Percentiles rank a stretch among this genome's conserved stretches.
phyloP scores from a whole-genome alignment of 495 filamentous ascomycete species.

The Aspergillus baeticus region DNA sequence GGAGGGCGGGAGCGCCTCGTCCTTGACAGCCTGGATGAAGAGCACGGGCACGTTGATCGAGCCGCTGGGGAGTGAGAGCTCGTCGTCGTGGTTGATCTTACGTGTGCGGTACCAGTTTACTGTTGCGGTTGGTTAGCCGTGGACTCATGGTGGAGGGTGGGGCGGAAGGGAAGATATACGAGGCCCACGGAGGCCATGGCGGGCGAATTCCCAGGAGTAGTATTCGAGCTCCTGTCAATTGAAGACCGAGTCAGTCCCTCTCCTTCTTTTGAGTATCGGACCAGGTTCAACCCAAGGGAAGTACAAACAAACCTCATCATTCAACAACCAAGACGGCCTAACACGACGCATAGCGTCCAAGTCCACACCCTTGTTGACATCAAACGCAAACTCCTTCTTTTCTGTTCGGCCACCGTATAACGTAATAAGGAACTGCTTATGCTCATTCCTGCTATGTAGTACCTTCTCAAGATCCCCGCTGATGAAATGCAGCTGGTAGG shows the following conservation, averaged over 20 bases:
- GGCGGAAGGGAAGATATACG: conserved; percentile 41
- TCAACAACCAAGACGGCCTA: conserved; percentile 53
- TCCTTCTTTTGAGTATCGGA: no score
- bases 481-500: conserved; percentile 78
- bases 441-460: conserved; percentile 53
- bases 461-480: conserved; percentile 62
- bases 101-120: conserved; percentile 81
- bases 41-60: conserved; percentile 67
- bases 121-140: conserved; percentile 19
- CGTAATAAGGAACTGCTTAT: conserved; percentile 65
- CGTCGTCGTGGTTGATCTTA: conserved; percentile 73
- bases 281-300: background rate
- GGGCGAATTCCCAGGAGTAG: conserved; percentile 67
- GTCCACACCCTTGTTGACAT: conserved; percentile 54
- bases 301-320: conserved; percentile 49
- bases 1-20: conserved; percentile 63
- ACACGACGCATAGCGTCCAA: conserved; percentile 51
- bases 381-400: conserved; percentile 54
- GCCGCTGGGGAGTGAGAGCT: conserved; percentile 49
- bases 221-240: conserved; percentile 65
- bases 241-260: background rate
- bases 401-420: conserved; percentile 64
- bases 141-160: background rate
- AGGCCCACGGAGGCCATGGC: conserved; percentile 73
- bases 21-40: conserved; percentile 70